phyloP scores from a whole-genome alignment of 2,329 filamentous ascomycete genomes.

The Periconia sp. region DNA sequence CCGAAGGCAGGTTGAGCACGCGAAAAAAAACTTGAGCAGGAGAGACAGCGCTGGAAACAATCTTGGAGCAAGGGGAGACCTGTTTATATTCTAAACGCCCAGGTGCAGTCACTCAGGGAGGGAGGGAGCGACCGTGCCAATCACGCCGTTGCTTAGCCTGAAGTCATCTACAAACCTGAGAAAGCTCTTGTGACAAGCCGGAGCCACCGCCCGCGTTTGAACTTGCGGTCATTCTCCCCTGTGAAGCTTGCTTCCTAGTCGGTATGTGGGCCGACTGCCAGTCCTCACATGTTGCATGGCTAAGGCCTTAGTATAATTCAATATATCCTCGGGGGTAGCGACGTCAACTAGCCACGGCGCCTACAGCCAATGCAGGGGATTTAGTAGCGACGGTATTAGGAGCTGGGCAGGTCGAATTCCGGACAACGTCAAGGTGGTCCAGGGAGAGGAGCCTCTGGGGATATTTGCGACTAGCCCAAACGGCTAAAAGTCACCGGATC shows the following conservation, averaged over 20 bases:
- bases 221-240: slow-evolving; percentile 3
- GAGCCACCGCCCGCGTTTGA: no score
- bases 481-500: slow-evolving; percentile 37
- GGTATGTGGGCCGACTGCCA: background rate
- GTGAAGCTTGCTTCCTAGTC: slow-evolving; percentile 6
- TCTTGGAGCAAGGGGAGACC: no score
- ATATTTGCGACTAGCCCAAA: slow-evolving; percentile 27
- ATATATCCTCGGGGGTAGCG: background rate
- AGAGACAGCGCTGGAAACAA: no score
- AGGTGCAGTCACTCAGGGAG: no score
- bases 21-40: no score
- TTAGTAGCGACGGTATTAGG: slow-evolving; percentile 3
- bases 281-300: slow-evolving; percentile 3
- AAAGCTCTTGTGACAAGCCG: no score
- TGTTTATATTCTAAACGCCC: no score
- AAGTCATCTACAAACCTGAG: no score
- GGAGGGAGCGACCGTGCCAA: no score
- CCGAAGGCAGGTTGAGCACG: no score
- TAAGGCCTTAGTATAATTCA: background rate
- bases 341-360: slow-evolving; percentile 1
- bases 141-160: no score
- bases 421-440: no score
- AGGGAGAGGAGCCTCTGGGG: slow-evolving; percentile 11
- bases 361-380: slow-evolving; percentile 4
- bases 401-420: slow-evolving; percentile 6